A percentile compares a stretch with the other conserved stretches of the same genome.
Evolutionary conservation across 192 early-diverging fungal genomes (phyloP).

Genomic region (Rhizophagus clarus): DNA sequence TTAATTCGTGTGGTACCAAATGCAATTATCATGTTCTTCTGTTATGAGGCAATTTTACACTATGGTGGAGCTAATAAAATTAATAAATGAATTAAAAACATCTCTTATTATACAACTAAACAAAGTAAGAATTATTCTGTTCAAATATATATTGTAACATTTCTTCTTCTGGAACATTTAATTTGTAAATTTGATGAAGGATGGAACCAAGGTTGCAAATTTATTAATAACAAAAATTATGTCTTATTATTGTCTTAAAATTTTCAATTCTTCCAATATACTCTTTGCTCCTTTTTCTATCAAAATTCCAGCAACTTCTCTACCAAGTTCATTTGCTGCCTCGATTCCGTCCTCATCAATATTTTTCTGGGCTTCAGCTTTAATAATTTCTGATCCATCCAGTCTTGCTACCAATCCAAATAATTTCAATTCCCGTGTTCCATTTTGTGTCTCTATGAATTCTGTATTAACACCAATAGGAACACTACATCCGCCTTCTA

Average conservation of each 20-base stretch:
- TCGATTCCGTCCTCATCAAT: conserved; percentile 38
- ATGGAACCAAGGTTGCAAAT: neutral
- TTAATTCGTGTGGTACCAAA: conserved; percentile 94
- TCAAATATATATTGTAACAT: neutral
- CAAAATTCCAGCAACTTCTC: conserved; percentile 42
- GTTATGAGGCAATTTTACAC: conserved; percentile 76
- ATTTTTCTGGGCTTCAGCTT: conserved; percentile 46
- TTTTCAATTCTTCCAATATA: conserved; percentile 34
- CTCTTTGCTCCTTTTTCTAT: conserved; percentile 44
- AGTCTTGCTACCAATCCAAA: conserved; percentile 72
- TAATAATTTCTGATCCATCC: conserved; percentile 71
- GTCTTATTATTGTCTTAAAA: neutral
- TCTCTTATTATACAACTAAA: neutral
- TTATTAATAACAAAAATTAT: neutral
- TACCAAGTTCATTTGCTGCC: conserved; percentile 44
- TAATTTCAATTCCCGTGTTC: conserved; percentile 49
- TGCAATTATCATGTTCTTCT: conserved; percentile 92
- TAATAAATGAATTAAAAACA: neutral
- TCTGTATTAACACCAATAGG: conserved; percentile 84
- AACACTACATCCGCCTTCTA: conserved; percentile 96
- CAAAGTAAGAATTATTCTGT: neutral
- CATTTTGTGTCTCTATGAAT: conserved; percentile 42
- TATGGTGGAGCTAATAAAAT: conserved; percentile 26
- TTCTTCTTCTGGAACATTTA: neutral
- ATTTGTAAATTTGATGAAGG: too few species aligned